phyloP scores from a whole-genome alignment of 192 early-diverging fungal genomes.

The Coemansia aciculifera region DNA sequence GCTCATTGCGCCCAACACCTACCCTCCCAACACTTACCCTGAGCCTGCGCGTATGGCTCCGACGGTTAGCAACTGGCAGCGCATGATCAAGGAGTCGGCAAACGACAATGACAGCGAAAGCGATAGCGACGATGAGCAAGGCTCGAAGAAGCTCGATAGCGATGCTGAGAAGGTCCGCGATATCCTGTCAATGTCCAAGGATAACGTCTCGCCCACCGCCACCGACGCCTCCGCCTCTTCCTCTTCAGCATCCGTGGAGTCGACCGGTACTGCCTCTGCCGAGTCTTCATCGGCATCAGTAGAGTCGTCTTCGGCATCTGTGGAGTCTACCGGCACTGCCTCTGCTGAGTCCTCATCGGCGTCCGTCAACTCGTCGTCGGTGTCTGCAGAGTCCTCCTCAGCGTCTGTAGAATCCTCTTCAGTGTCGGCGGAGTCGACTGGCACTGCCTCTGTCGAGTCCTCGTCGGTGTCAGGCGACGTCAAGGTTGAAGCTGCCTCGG shows the following conservation, averaged over 20 bases:
- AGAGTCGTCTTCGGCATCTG: conserved; percentile 8
- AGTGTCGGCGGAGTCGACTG: conserved; percentile 6
- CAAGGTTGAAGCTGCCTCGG: conserved; percentile 7
- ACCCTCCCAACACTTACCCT: neutral
- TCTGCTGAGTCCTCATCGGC: conserved; percentile 8
- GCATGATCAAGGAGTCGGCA: conserved; percentile 19
- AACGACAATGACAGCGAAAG: conserved; percentile 25
- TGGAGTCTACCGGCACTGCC: conserved; percentile 2
- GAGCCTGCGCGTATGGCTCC: neutral
- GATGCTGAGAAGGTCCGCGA: conserved; percentile 9
- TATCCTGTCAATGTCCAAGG: conserved; percentile 12
- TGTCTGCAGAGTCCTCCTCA: conserved; percentile 9
- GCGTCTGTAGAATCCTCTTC: conserved; percentile 12
- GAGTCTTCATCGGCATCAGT: conserved; percentile 14
- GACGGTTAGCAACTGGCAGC: conserved; percentile 22
- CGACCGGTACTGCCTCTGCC: neutral
- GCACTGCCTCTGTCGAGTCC: conserved; percentile 10
- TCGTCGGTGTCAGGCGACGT: conserved; percentile 7
- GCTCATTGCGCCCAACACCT: neutral
- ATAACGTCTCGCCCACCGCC: neutral
- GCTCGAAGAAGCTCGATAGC: conserved; percentile 13
- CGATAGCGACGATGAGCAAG: conserved; percentile 17
- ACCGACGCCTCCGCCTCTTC: neutral
- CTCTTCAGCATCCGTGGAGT: conserved; percentile 8
- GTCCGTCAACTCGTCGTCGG: neutral